A percentile compares a stretch with the other conserved stretches of the same genome.
phyloP scores from a whole-genome alignment of 352 stramenopile genomes.

The Phytopythium aichiense region DNA sequence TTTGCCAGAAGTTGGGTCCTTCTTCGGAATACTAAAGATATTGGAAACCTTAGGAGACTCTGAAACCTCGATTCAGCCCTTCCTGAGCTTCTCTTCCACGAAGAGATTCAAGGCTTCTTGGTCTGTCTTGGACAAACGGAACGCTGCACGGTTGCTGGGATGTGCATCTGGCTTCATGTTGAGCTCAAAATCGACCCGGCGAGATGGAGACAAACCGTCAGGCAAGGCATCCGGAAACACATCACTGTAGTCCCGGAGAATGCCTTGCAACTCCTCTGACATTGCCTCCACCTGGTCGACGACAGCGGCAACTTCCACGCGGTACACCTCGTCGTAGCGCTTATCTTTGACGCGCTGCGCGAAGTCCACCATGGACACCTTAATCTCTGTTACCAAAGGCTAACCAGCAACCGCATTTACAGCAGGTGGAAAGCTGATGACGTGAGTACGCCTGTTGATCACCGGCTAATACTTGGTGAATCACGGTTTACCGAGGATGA shows the following conservation, averaged over 20 bases:
- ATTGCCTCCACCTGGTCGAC: no score
- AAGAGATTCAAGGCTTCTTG: no score
- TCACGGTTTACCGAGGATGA: conserved; percentile 17
- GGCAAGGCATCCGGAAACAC: conserved; percentile 10
- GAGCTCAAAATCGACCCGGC: conserved; percentile 15
- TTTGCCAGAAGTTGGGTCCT: conserved; percentile 12
- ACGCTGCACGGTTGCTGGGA: conserved; percentile 9
- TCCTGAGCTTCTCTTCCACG: conserved; percentile 11
- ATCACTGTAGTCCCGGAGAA: no score
- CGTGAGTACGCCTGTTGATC: conserved; percentile 11
- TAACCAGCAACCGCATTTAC: no score
- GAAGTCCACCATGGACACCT: no score
- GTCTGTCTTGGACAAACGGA: no score
- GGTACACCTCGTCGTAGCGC: conserved; percentile 15
- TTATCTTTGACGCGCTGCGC: no score
- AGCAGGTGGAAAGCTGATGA: no score
- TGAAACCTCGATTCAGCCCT: conserved; percentile 20
- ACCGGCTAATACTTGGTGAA: conserved; percentile 13
- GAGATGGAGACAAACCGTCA: no score
- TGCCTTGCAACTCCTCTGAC: no score
- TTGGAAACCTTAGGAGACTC: conserved; percentile 22
- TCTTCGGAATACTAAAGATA: conserved; percentile 21
- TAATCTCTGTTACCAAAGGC: conserved; percentile 6
- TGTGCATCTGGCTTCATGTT: conserved; percentile 18
- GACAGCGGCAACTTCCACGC: conserved; percentile 13